phyloP scores from a whole-genome alignment of 805 yeast genomes.

The Candida parachauliodes region DNA sequence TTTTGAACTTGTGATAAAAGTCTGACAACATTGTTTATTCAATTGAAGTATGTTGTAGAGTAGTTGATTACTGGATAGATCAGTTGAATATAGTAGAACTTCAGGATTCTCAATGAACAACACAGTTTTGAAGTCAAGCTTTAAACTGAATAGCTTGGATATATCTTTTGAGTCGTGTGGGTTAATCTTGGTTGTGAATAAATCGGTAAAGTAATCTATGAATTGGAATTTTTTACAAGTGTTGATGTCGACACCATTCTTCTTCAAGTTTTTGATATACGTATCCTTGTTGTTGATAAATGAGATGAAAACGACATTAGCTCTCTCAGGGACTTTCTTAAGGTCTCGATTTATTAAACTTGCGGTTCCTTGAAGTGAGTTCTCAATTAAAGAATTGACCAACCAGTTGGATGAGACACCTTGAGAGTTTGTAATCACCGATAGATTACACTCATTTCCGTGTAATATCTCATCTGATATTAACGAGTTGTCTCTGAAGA shows the following conservation, averaged over 20 bases:
- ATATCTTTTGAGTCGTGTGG: constrained; percentile 18
- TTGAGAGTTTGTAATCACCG: constrained; percentile 30
- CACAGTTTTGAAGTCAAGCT: constrained; percentile 16
- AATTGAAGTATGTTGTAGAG: constrained; percentile 30
- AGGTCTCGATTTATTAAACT: constrained; percentile 35
- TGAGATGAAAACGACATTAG: constrained; percentile 33
- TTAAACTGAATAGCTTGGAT: constrained; percentile 6
- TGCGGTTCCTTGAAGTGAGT: constrained; percentile 45
- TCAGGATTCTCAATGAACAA: constrained; percentile 49
- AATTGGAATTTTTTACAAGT: constrained; percentile 25
- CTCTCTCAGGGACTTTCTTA: constrained; percentile 16
- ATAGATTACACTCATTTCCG: constrained; percentile 16
- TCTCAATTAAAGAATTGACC: constrained; percentile 51
- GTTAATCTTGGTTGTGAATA: constrained; percentile 33
- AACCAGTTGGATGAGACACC: constrained; percentile 69
- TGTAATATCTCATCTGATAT: constrained; percentile 23
- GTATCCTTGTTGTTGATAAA: constrained; percentile 31
- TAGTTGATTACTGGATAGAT: constrained; percentile 31
- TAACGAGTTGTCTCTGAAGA: constrained; percentile 51
- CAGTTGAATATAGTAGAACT: constrained; percentile 42
- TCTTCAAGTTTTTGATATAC: constrained; percentile 31
- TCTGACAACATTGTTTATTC: constrained; percentile 26
- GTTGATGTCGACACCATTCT: constrained; percentile 36
- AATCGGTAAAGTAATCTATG: constrained; percentile 46
- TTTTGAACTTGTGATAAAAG: constrained; percentile 35